Evolutionary conservation across 768 basidiomycete species (phyloP), one percentile per base, ranked within the genome.

Genomic region (Boletus sp.): DNA sequence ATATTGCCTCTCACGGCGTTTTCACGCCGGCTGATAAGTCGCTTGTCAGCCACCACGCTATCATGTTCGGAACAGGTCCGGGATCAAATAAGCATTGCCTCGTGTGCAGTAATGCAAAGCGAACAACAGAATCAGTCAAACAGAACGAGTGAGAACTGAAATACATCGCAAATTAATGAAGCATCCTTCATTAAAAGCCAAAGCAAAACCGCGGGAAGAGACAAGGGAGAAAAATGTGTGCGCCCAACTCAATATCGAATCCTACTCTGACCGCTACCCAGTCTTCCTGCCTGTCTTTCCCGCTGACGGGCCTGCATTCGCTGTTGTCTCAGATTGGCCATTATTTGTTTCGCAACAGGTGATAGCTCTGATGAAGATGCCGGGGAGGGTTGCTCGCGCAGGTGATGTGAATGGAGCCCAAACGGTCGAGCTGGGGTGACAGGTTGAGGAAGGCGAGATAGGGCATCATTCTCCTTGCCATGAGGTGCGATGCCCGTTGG

Each of bases 361-460:
- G 89, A 91, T 49, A 92, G 73, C 59, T 91, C 90, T 10, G 87
- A 81, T 3, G 89, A 89, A 30, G 82, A 85, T 24, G 86, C 80
- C 20, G 89, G 87, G 2, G 87, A 89, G 4, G 85, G 80, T 48
- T 63, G 66, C 3, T 67, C 70, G 6, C 32, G 52, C 33, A 71
- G 50, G 32, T 72, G 56, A 5, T 67, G 60, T 32, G 68, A 65
- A 55, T 73, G 76, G 12, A 74, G 73, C 30, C 69, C 67, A 7
- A 81, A 80, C 10, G 77, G 75, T 46, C 75, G 77, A 18, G 65
- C 52, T 50, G 83, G 85, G 44, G 82, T 80, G 46, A 74, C 64
- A 48, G 48, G 71, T 37, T 74, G 77, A 15, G 73, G 71, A n/a
- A 72, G 71, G n/a, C 67, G 71, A 5, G 67, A 69, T 12, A 29